Conservation (phyloP, 345 rosid species). For the Arabidopsis thaliana region TAIR10.1 NC_003076.8:625501-626000, state of each 20-base stretch:
- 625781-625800: slow-evolving; percentile 60
- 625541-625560: slow-evolving; percentile 80
- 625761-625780: slow-evolving; percentile 54
- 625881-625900: slow-evolving; percentile 69
- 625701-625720: slow-evolving; percentile 10
- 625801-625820: slow-evolving; percentile 71
- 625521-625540: slow-evolving; percentile 83
- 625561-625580: slow-evolving; percentile 50
- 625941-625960: slow-evolving; percentile 68
- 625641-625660: slow-evolving; percentile 61
- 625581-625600: slow-evolving; percentile 75
- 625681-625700: neutral
- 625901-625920: slow-evolving; percentile 68
- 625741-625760: slow-evolving; percentile 63
- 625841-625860: slow-evolving; percentile 67
- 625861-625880: slow-evolving; percentile 85
- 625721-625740: slow-evolving; percentile 29
- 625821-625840: slow-evolving; percentile 65
- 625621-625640: slow-evolving; percentile 72
- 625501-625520: slow-evolving; percentile 77
- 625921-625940: slow-evolving; percentile 79
- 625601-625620: slow-evolving; percentile 91
- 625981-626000: slow-evolving; percentile 78
- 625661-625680: slow-evolving; percentile 59
- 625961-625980: slow-evolving; percentile 58